These are phyloP conservation scores for Gossypium davidsonii DNA, from an alignment of 441 rosid species.

Conservation along the genomic window DNA sequence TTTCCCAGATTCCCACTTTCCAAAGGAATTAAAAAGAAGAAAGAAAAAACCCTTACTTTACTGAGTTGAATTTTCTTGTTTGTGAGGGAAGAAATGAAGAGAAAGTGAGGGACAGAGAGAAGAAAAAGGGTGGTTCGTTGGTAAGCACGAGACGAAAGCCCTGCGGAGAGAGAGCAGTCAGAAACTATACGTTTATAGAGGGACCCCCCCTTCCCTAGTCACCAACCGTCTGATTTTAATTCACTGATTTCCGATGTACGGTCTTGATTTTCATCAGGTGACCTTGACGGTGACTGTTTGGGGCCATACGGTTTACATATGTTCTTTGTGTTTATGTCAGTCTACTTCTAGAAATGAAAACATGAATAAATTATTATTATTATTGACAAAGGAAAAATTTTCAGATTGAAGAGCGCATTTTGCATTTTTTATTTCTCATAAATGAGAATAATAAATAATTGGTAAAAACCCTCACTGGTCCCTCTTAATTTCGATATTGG, in stretches of 20 bases:
- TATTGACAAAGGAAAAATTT: not conserved
- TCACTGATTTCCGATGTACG: not conserved
- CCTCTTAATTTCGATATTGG: too few species aligned
- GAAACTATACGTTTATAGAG: not conserved
- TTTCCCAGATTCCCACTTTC: constrained; percentile 11
- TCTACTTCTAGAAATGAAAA: not conserved
- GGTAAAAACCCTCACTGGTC: too few species aligned
- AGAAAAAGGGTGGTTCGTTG: not conserved
- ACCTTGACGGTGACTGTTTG: not conserved
- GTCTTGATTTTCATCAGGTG: not conserved
- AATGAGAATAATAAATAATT: not conserved
- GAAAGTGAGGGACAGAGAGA: not conserved
- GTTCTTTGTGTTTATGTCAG: not conserved
- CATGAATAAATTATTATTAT: not conserved
- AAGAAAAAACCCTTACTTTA: not conserved
- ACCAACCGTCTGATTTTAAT: not conserved
- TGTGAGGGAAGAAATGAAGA: not conserved
- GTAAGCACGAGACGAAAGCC: not conserved
- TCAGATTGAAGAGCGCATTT: not conserved
- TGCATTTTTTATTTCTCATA: not conserved
- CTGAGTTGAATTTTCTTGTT: not conserved
- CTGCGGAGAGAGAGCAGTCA: not conserved
- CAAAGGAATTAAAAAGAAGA: not conserved
- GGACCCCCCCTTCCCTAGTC: not conserved
- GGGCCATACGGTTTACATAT: not conserved